phyloP scores from a whole-genome alignment of 2,329 filamentous ascomycete species.

The Curvularia verruculosa region DNA sequence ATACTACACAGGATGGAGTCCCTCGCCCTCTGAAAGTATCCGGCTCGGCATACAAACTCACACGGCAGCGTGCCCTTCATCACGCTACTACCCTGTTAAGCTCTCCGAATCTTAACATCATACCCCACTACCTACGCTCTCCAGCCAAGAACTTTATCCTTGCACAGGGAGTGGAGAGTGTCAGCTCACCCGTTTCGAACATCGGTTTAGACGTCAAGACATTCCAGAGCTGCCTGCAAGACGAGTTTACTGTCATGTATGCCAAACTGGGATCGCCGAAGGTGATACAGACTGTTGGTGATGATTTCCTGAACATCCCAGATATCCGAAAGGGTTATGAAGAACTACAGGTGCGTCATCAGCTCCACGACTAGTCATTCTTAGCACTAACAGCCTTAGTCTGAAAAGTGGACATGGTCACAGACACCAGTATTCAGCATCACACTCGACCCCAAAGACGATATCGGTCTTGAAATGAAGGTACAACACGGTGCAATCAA shows the following conservation, averaged over 20 bases:
- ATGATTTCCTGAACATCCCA: constrained; percentile 57
- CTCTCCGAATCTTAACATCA: constrained; percentile 73
- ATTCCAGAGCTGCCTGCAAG: constrained; percentile 56
- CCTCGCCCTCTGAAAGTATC: constrained; percentile 73
- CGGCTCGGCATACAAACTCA: constrained; percentile 94
- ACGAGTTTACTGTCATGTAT: constrained; percentile 72
- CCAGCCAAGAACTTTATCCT: constrained; percentile 77
- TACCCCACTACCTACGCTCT: constrained; percentile 75
- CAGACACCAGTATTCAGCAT: constrained; percentile 87
- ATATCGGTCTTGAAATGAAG: constrained; percentile 31
- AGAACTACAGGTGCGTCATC: constrained; percentile 63
- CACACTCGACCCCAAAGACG: constrained; percentile 55
- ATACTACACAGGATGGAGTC: constrained; percentile 43
- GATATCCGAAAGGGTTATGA: constrained; percentile 67
- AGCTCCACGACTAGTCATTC: neutral
- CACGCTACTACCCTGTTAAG: constrained; percentile 88
- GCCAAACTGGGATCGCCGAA: constrained; percentile 48
- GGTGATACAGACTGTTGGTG: constrained; percentile 58
- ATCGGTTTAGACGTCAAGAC: constrained; percentile 63
- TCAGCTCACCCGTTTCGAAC: constrained; percentile 83
- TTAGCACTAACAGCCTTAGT: constrained; percentile 54
- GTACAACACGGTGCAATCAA: constrained; percentile 63
- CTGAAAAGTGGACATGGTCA: constrained; percentile 76
- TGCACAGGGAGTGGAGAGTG: constrained; percentile 87
- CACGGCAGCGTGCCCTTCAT: constrained; percentile 78